Evolutionary conservation across 768 basidiomycete species (phyloP), one percentile per base, ranked within the genome.

Genomic region (Panaeolus cyanescens): DNA sequence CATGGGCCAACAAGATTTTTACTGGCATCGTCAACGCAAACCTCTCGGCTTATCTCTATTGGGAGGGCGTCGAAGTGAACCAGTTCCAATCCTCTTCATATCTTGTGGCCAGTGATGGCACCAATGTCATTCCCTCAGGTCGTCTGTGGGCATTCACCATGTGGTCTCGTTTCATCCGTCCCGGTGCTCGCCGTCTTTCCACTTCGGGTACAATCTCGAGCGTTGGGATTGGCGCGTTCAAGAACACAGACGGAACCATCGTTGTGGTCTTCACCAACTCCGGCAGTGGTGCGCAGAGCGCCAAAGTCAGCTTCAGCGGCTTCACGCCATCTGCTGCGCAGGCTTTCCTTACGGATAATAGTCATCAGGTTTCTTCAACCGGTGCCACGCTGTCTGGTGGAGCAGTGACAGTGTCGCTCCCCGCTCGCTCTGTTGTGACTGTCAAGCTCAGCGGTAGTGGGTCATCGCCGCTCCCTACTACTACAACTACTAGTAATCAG

Each of bases 51-150:
- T 64, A 64, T 34, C 55, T 64, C 57, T 64, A 65, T 55, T 65
- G 64, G 64, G 57, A 65, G 32, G 60, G 64, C 2, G 61, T 65
- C 55, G 64, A 65, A 45, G 58, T 65, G 22, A 65, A 65, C 58
- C 64, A 65, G 58, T 62, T 62, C 60, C 64, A 65, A 42, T 60
- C 64, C 8, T 36, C 61, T 7, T 59, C 58, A 25, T 65, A 62
- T 36, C 40, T 65, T n/a, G 61, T 65, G 19, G 60, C 64, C 25
- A 65, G 64, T 55, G 64, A 65, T 39, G 56, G 56, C 37, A 65
- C 45, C 54, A 53, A 28, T 6, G 60, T 65, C 22, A 59, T 45
- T 1, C 64, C 64, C 2, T 65, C 64, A 12, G 60, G 64, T 1
- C 53, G 60, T 2, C 58, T 65, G 17, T 62, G 64, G 64, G 64